These are phyloP conservation scores for Neostapfia colusana DNA, from an alignment of 176 grass and related monocot species.

Conservation along the genomic window DNA sequence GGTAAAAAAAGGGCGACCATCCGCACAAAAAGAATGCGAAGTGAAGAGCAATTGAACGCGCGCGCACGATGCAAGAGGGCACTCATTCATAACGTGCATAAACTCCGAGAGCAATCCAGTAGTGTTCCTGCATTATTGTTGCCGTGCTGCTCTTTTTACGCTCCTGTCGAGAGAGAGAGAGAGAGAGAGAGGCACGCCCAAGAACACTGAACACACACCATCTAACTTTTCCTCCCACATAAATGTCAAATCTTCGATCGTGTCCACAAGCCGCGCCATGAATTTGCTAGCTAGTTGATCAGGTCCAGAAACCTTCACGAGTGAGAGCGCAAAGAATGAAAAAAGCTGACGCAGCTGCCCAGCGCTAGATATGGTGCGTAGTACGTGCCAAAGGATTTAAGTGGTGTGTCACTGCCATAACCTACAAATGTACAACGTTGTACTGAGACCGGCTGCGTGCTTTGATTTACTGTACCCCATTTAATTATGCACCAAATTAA, in stretches of 20 bases:
- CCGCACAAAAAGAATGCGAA: background rate
- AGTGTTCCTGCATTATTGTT: slow-evolving; percentile 37
- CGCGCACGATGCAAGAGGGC: background rate
- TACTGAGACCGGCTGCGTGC: background rate
- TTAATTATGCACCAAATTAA: background rate
- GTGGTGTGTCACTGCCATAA: background rate
- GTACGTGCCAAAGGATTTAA: slow-evolving; percentile 14
- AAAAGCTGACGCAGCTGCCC: slow-evolving; percentile 4
- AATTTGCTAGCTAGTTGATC: background rate
- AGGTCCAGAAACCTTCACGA: no score
- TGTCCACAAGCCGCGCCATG: slow-evolving; percentile 44
- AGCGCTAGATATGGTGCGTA: background rate
- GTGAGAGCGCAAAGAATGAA: background rate
- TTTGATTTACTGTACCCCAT: slow-evolving; percentile 16
- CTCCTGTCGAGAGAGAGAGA: slow-evolving; percentile 20
- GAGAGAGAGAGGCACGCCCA: background rate
- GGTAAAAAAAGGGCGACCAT: background rate
- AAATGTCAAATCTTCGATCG: slow-evolving; percentile 31
- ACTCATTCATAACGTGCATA: slow-evolving; percentile 31
- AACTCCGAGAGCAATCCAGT: slow-evolving; percentile 27
- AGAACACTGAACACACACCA: slow-evolving; percentile 1
- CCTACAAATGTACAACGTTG: background rate
- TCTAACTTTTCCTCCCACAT: slow-evolving; percentile 52
- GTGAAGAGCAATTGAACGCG: background rate
- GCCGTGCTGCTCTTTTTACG: slow-evolving; percentile 53